phyloP scores from a whole-genome alignment of 2,329 filamentous ascomycete species.

The Fusarium clavum region DNA sequence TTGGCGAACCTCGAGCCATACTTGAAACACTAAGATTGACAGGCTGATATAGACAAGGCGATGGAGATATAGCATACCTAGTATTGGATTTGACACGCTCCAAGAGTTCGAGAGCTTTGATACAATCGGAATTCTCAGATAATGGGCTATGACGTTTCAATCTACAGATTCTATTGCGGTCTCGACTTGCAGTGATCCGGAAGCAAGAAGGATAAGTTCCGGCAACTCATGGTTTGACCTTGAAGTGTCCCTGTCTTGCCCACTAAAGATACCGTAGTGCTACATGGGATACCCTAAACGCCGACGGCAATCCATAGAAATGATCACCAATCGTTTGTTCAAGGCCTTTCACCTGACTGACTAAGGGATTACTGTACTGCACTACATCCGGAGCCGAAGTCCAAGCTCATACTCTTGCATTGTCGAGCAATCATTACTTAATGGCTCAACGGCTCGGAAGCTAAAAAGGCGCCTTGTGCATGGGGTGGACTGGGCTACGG shows the following conservation, averaged over 20 bases:
- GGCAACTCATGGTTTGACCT: neutral
- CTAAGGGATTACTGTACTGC: constrained; percentile 2
- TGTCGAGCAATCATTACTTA: constrained; percentile 11
- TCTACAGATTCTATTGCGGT: neutral
- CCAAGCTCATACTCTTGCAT: constrained; percentile 13
- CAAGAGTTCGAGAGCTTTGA: neutral
- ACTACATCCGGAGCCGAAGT: constrained; percentile 11
- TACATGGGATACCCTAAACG: constrained; percentile 14
- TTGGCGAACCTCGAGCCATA: constrained; percentile 1
- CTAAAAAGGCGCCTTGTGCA: constrained; percentile 21
- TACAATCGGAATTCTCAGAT: neutral
- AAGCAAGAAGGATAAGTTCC: neutral
- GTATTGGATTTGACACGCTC: neutral
- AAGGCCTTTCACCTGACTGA: neutral
- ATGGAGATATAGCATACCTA: neutral
- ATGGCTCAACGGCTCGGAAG: constrained; percentile 36
- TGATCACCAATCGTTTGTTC: neutral
- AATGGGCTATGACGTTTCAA: neutral
- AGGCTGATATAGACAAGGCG: constrained; percentile 16
- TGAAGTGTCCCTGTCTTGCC: neutral
- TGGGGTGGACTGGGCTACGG: neutral
- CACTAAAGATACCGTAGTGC: neutral
- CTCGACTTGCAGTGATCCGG: neutral
- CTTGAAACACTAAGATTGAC: constrained; percentile 22
- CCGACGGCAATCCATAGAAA: neutral